Evolutionary conservation across 352 stramenopile genomes (phyloP).

Genomic region (Pythium sp.): DNA sequence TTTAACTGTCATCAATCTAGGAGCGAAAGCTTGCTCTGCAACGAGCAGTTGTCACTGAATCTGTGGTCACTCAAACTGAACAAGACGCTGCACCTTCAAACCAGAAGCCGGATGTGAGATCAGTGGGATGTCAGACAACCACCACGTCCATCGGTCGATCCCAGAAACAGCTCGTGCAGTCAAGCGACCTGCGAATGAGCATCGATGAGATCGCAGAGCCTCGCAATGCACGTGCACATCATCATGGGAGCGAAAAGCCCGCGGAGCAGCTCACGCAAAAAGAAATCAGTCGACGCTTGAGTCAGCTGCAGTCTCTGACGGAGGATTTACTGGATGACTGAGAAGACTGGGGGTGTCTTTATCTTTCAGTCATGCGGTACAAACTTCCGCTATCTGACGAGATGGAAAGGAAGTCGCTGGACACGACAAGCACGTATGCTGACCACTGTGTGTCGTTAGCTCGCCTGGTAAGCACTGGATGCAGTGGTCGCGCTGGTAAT

Average conservation of each 20-base stretch:
- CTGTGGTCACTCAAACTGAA: slow-evolving; percentile 23
- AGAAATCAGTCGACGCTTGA: slow-evolving; percentile 36
- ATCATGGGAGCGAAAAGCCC: neutral
- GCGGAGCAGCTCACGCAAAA: slow-evolving; percentile 13
- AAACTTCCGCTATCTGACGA: slow-evolving; percentile 13
- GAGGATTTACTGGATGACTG: slow-evolving; percentile 56
- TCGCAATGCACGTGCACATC: too few relatives aligned
- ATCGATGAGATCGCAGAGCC: slow-evolving; percentile 30
- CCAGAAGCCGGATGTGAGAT: neutral
- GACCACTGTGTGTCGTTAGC: slow-evolving; percentile 28
- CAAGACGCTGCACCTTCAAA: neutral
- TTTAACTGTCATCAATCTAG: slow-evolving; percentile 6
- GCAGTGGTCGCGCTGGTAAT: slow-evolving; percentile 55
- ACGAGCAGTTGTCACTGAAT: slow-evolving; percentile 12
- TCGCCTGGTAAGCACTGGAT: slow-evolving; percentile 42
- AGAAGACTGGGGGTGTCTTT: neutral
- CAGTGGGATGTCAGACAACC: slow-evolving; percentile 10
- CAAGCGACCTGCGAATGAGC: slow-evolving; percentile 24
- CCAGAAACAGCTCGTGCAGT: neutral
- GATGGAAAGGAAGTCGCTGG: slow-evolving; percentile 27
- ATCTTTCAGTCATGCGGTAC: neutral
- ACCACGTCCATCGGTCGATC: neutral
- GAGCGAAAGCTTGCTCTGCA: slow-evolving; percentile 32
- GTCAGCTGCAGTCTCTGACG: slow-evolving; percentile 55
- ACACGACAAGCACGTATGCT: slow-evolving; percentile 56